Evolutionary conservation across 2,329 filamentous ascomycete genomes (phyloP).

Genomic region (Penicillium paneum): DNA sequence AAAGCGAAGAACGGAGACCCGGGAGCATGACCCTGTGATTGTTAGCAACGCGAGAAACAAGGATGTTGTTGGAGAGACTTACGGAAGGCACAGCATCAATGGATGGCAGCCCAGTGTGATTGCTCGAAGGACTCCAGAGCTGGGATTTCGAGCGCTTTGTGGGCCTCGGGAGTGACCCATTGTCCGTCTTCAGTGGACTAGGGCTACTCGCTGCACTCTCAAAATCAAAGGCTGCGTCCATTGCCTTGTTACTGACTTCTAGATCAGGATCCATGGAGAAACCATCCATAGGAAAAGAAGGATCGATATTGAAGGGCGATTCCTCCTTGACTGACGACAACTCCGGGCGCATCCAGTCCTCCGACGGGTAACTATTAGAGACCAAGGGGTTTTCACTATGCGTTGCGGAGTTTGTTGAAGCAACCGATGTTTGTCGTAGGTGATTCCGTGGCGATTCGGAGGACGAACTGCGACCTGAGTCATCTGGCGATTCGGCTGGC

Average conservation of each 20-base stretch:
- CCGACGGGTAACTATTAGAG: slow-evolving; percentile 35
- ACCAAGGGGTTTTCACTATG: slow-evolving; percentile 37
- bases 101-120: slow-evolving; percentile 12
- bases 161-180: slow-evolving; percentile 21
- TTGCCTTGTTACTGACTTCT: slow-evolving; percentile 46
- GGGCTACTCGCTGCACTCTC: slow-evolving; percentile 49
- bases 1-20: slow-evolving; percentile 35
- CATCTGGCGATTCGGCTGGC: slow-evolving; percentile 45
- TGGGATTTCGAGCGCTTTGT: slow-evolving; percentile 28
- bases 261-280: slow-evolving; percentile 38
- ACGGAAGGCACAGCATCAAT: slow-evolving; percentile 28
- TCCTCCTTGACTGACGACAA: slow-evolving; percentile 38
- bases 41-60: slow-evolving; percentile 3
- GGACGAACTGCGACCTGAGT: slow-evolving; percentile 44
- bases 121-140: slow-evolving; percentile 27
- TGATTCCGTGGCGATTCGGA: slow-evolving; percentile 44
- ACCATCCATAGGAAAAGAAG: slow-evolving; percentile 35
- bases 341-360: slow-evolving; percentile 40
- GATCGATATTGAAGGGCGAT: slow-evolving; percentile 40
- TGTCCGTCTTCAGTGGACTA: slow-evolving; percentile 38
- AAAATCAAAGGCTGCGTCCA: slow-evolving; percentile 50
- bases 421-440: slow-evolving; percentile 40
- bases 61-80: slow-evolving; percentile 15
- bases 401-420: slow-evolving; percentile 40
- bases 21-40: slow-evolving; percentile 23